Conservation (phyloP, 176 grass and related monocot genomes). For the Elymus sibiricus region DNA sequence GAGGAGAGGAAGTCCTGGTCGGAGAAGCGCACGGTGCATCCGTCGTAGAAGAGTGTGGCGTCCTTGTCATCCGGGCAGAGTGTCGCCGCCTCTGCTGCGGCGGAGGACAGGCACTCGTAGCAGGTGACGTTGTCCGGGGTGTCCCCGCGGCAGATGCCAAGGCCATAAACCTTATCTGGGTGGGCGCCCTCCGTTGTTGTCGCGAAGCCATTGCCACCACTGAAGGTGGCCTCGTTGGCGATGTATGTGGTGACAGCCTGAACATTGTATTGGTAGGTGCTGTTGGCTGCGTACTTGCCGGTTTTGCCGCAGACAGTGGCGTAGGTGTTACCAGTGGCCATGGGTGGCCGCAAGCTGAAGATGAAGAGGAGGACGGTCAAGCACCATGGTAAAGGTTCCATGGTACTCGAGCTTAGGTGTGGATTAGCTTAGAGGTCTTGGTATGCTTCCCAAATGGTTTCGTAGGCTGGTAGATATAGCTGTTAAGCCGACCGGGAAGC, state of each 20-base stretch:
- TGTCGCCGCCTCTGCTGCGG: neutral
- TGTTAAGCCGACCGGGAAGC: neutral
- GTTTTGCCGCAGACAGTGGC: neutral
- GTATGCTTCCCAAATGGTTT: neutral
- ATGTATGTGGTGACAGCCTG: neutral
- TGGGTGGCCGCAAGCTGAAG: neutral
- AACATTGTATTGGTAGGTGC: conserved; percentile 27
- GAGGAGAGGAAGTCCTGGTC: conserved; percentile 35
- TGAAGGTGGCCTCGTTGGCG: neutral
- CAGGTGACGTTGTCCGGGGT: neutral
- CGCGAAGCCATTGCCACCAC: neutral
- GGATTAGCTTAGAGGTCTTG: neutral
- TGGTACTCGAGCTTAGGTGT: neutral
- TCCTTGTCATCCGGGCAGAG: conserved; percentile 9
- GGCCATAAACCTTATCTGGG: conserved; percentile 22
- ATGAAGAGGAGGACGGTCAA: neutral
- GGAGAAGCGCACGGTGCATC: conserved; percentile 53
- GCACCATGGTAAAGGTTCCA: neutral
- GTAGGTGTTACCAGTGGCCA: neutral
- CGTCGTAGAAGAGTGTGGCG: conserved; percentile 41
- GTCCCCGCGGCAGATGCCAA: conserved; percentile 35
- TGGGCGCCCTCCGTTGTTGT: neutral
- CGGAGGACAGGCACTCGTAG: conserved; percentile 10
- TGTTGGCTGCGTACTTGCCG: neutral
- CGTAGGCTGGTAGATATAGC: neutral